Percentiles rank a stretch among this genome's conserved stretches.
These are phyloP conservation scores for grape (Vitis vinifera) DNA, from an alignment of 164 flowering plant species.

Conservation along the genomic window ASM3070453v1 NC_081810.1:13899501-13900000, in stretches of 20 bases:
- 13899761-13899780: constrained; percentile 50
- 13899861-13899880: constrained; percentile 63
- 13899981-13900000: constrained; percentile 74
- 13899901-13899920: constrained; percentile 60
- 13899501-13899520: not conserved
- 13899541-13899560: constrained; percentile 85
- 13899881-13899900: constrained; percentile 55
- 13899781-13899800: constrained; percentile 44
- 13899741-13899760: constrained; percentile 50
- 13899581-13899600: constrained; percentile 46
- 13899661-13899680: no score
- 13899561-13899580: constrained; percentile 90
- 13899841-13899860: constrained; percentile 45
- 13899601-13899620: no score
- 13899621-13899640: no score
- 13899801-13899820: constrained; percentile 41
- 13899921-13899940: constrained; percentile 80
- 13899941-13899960: constrained; percentile 80
- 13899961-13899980: constrained; percentile 83
- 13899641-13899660: no score
- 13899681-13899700: constrained; percentile 52
- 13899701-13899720: constrained; percentile 93
- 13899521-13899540: constrained; percentile 96
- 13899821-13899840: constrained; percentile 32
- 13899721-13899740: constrained; percentile 48